Percentiles rank a stretch among this genome's conserved stretches.
Evolutionary conservation across 345 rosid genomes (phyloP).

Genomic region (Hibiscus trionum): DNA sequence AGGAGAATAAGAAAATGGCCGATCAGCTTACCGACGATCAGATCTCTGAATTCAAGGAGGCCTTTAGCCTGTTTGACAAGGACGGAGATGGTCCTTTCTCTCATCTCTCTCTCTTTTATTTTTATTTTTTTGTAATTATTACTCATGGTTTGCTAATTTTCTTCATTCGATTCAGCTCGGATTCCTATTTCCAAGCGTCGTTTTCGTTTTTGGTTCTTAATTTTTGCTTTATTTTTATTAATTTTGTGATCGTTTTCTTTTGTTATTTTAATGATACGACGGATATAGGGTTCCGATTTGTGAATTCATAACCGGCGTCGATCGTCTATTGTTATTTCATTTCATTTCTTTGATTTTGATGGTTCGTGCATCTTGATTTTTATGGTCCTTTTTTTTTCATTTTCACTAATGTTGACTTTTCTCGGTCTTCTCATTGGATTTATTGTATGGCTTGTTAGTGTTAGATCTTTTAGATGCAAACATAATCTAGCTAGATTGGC

Average conservation of each 20-base stretch:
- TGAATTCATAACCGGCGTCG: not conserved
- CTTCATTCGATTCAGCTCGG: not conserved
- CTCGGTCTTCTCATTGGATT: not conserved
- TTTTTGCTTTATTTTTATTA: not conserved
- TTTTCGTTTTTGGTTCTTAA: not conserved
- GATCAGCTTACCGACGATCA: slow-evolving; percentile 22
- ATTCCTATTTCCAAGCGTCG: not conserved
- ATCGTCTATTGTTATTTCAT: not conserved
- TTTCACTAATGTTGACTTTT: not conserved
- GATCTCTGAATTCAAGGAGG: slow-evolving; percentile 24
- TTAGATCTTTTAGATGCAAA: not conserved
- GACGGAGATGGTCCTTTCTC: slow-evolving; percentile 19
- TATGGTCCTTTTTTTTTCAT: too few relatives aligned
- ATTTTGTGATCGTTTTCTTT: not conserved
- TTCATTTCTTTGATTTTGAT: not conserved
- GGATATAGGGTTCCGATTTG: slow-evolving; percentile 12
- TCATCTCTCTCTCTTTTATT: not conserved
- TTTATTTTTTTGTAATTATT: not conserved
- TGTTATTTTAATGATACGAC: not conserved
- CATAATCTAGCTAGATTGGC: not conserved
- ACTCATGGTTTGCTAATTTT: not conserved
- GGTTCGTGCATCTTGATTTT: not conserved
- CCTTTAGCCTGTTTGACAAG: slow-evolving; percentile 20
- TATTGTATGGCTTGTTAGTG: not conserved
- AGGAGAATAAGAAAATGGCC: slow-evolving; percentile 9